These are phyloP conservation scores for Blastobotrys aristatus DNA, from an alignment of 1,139 yeast genomes.

Conservation along the genomic window DNA sequence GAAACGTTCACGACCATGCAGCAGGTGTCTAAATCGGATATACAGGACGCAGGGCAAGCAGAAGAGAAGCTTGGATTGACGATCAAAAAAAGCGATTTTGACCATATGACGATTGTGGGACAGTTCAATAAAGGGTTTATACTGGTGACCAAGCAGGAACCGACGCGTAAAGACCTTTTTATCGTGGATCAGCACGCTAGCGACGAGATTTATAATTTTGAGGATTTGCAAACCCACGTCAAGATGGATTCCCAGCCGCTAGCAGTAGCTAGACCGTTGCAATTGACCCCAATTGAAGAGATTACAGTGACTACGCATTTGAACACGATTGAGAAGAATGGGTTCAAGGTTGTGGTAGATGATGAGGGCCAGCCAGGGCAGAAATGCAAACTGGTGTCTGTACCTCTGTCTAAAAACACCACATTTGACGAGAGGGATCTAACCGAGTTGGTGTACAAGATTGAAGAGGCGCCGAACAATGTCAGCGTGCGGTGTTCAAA, in stretches of 20 bases:
- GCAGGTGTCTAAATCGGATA: slow-evolving; percentile 6
- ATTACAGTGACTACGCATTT: slow-evolving; percentile 57
- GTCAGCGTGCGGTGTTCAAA: slow-evolving; percentile 59
- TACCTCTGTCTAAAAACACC: slow-evolving; percentile 70
- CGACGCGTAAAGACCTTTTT: slow-evolving; percentile 52
- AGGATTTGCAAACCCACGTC: slow-evolving; percentile 52
- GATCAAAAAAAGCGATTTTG: slow-evolving; percentile 38
- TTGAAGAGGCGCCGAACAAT: slow-evolving; percentile 40
- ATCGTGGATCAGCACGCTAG: slow-evolving; percentile 97
- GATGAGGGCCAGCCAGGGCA: slow-evolving; percentile 51
- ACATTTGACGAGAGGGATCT: slow-evolving; percentile 63
- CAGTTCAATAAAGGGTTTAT: slow-evolving; percentile 93
- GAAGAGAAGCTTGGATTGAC: slow-evolving; percentile 29
- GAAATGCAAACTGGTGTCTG: slow-evolving; percentile 50
- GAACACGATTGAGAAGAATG: slow-evolving; percentile 60
- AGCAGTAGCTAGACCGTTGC: slow-evolving; percentile 59
- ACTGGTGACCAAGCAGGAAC: slow-evolving; percentile 50
- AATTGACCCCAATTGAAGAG: slow-evolving; percentile 74
- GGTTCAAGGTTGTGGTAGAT: slow-evolving; percentile 56
- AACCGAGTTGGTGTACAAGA: slow-evolving; percentile 63
- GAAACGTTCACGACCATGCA: not conserved
- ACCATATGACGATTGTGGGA: slow-evolving; percentile 72
- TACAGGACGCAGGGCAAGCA: slow-evolving; percentile 48
- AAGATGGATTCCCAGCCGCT: slow-evolving; percentile 63
- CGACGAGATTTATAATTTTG: slow-evolving; percentile 91